Percentiles rank a stretch among this genome's conserved stretches.
These are phyloP conservation scores for Kluyveromyces wickerhamii DNA, from an alignment of 805 yeast genomes.

Conservation along the genomic window DNA sequence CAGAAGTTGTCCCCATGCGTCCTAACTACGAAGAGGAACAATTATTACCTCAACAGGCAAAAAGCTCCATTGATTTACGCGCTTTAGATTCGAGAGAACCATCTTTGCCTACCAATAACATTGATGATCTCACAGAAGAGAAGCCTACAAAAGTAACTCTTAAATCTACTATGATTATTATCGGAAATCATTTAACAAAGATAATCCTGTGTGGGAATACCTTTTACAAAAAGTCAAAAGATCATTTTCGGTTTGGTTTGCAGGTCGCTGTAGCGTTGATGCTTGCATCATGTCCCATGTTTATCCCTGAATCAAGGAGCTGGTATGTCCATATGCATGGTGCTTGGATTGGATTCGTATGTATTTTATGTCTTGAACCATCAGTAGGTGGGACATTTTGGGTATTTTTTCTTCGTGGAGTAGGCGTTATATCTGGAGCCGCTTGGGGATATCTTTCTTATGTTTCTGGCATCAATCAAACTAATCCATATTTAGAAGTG, in stretches of 20 bases:
- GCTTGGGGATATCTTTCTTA: conserved; percentile 43
- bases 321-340: conserved; percentile 45
- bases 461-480: conserved; percentile 36
- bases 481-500: conserved; percentile 35
- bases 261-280: conserved; percentile 40
- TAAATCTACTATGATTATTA: too few relatives aligned
- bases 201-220: conserved; percentile 7
- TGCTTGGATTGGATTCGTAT: conserved; percentile 48
- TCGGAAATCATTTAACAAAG: too few relatives aligned
- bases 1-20: conserved; percentile 17
- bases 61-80: conserved; percentile 1
- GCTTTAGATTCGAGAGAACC: background rate
- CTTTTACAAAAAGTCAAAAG: conserved; percentile 18
- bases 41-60: conserved; percentile 18
- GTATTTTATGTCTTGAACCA: conserved; percentile 41
- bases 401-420: conserved; percentile 39
- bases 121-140: background rate
- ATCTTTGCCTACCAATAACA: background rate
- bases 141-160: too few relatives aligned
- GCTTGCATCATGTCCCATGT: conserved; percentile 44
- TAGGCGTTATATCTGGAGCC: conserved; percentile 41
- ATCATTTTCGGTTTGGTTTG: conserved; percentile 39
- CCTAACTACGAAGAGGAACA: conserved; percentile 24
- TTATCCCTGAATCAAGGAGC: conserved; percentile 37
- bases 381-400: conserved; percentile 44